Base-by-base conservation (phyloP, 2,329 filamentous ascomycete species). In the Pestalotiopsis sp. region DNA sequence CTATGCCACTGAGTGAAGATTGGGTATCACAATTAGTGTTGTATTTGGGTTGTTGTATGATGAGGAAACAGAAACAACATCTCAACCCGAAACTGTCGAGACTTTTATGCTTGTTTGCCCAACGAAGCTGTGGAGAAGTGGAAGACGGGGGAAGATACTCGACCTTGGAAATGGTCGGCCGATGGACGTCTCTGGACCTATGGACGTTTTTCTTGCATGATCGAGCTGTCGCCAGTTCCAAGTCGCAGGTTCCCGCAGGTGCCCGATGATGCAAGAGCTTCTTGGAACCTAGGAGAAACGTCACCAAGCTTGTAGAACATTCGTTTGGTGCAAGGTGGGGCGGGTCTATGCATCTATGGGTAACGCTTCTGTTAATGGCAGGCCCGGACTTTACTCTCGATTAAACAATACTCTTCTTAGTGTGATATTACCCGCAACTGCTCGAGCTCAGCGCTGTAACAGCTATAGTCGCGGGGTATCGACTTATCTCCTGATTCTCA, bases 261-360 rank as follows among this genome's bases (percentile, higher is more conserved):
- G 31, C 65, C 56, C 65, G 65, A 67, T 67, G 65, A 67, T 67
- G 65, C 65, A 67, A 67, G 52, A 67, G 31, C 23, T 11, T 67
- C 14, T n/a, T 52, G 38, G 65, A 67, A 60, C 9, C 17, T n/a
- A 31, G 41, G 14, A 60, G 65, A 67, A 59, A 17, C 20, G 64
- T 12, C 64, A 23, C 17, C 38, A 39, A 66, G 12, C 23, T 31
- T 27, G 45, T 58, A 57, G 27, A 52, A 52, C 27, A 38, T 62
- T 36, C 27, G 59, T n/a, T 62, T 36, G 56, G 3, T 62, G 20
- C 25, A 12, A 36, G 38, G 59, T 23, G 14, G 12, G 11, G 13
- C 14, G 38, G 25, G n/a, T 31, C 7, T n/a, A 39, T 20, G 17
- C 3, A n/a, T 52, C 45, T 52, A n/a, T 7, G 17, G 4, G 20